Evolutionary conservation across 108 stramenopile genomes (phyloP).

Genomic region (Skeletonema costatum): DNA sequence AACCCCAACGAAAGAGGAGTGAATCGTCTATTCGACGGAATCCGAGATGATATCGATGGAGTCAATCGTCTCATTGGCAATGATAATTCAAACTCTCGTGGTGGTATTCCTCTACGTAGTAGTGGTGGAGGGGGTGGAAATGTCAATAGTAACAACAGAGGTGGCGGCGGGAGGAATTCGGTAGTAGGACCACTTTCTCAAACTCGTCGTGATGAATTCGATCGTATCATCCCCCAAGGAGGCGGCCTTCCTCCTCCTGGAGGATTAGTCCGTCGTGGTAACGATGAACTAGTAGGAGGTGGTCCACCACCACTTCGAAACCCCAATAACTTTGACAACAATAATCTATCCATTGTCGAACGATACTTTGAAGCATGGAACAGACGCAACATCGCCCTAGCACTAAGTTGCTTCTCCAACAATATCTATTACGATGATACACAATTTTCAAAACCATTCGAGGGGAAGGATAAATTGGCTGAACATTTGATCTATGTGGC

Average conservation of each 20-base stretch:
- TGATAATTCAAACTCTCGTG: background rate
- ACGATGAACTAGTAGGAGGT: background rate
- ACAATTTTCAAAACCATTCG: conserved; percentile 55
- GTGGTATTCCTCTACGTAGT: no score
- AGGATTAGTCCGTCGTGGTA: background rate
- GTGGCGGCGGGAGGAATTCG: background rate
- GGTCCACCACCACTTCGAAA: background rate
- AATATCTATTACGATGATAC: conserved; percentile 67
- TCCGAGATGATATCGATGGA: background rate
- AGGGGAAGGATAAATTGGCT: conserved; percentile 50
- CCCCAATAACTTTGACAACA: background rate
- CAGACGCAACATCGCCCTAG: conserved; percentile 57
- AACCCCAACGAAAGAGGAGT: background rate
- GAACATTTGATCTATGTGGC: conserved; percentile 62
- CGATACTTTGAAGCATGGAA: conserved; percentile 72
- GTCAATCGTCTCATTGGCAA: background rate
- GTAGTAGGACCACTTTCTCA: background rate
- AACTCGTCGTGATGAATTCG: background rate
- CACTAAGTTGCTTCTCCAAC: conserved; percentile 53
- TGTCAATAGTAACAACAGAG: background rate
- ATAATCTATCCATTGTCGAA: conserved; percentile 35
- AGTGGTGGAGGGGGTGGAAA: background rate
- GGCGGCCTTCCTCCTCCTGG: background rate
- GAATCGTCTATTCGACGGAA: background rate
- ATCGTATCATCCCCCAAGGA: background rate